Percentiles rank a stretch among this genome's conserved stretches.
Conservation (phyloP, 208 protist species). For the Acanthamoeba castellanii region DNA sequence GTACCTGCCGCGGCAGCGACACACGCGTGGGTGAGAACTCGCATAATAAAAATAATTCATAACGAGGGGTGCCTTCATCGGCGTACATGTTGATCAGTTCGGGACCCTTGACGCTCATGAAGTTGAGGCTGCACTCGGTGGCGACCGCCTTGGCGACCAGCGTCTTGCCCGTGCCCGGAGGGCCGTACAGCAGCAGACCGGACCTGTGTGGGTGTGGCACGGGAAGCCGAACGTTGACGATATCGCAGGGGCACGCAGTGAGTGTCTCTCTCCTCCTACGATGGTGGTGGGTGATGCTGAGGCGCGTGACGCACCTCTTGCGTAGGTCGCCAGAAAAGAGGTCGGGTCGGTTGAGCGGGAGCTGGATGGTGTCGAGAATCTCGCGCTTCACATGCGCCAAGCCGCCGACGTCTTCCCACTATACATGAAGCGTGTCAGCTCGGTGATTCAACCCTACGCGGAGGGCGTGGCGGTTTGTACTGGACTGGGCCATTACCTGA, state of each 20-base stretch:
- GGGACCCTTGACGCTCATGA: slow-evolving; percentile 89
- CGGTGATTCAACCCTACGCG: too few species aligned
- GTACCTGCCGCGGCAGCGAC: slow-evolving; percentile 75
- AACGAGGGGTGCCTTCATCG: not conserved
- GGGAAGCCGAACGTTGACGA: not conserved
- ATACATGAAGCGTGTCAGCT: not conserved
- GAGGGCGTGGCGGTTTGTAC: too few species aligned
- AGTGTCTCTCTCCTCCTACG: too few species aligned
- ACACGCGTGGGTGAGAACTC: too few species aligned
- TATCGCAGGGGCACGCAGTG: too few species aligned
- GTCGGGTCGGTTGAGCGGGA: slow-evolving; percentile 95
- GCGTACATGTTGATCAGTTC: slow-evolving; percentile 90
- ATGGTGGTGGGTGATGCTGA: not conserved
- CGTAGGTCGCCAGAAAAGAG: slow-evolving; percentile 90
- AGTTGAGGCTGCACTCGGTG: slow-evolving; percentile 87
- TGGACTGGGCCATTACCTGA: not conserved
- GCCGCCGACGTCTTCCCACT: slow-evolving; percentile 93
- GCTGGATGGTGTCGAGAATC: slow-evolving; percentile 95
- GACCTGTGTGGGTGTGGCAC: slow-evolving; percentile 5
- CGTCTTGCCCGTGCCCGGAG: slow-evolving; percentile 86
- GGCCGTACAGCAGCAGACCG: slow-evolving; percentile 72
- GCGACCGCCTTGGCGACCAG: slow-evolving; percentile 90
- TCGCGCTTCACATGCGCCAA: slow-evolving; percentile 94
- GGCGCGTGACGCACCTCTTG: not conserved
- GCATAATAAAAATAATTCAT: not conserved